These are phyloP conservation scores for Santalum album DNA, from an alignment of 164 flowering plant genomes.

Conservation along the genomic window DNA sequence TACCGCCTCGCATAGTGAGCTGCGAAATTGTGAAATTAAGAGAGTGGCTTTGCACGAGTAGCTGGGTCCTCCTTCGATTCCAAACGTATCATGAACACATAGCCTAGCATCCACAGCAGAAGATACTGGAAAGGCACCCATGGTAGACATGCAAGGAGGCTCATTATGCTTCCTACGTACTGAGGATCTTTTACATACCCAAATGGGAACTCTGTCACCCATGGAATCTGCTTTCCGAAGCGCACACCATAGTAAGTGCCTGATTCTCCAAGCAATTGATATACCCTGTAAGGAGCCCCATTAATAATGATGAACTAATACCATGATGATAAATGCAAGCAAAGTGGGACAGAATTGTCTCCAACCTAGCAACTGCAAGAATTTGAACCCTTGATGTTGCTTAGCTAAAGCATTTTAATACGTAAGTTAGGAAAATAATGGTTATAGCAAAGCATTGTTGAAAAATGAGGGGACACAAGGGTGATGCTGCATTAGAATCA, in stretches of 20 bases:
- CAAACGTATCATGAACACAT: slow-evolving; percentile 56
- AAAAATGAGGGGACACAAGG: no score
- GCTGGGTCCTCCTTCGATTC: slow-evolving; percentile 69
- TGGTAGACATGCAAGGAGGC: slow-evolving; percentile 64
- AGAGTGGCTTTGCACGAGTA: slow-evolving; percentile 69
- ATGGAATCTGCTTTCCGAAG: slow-evolving; percentile 77
- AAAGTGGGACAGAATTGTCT: no score
- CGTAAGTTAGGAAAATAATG: no score
- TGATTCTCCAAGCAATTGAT: slow-evolving; percentile 82
- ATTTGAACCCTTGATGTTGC: no score
- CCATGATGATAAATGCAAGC: no score
- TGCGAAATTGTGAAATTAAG: slow-evolving; percentile 10
- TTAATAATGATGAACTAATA: background rate
- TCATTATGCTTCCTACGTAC: slow-evolving; percentile 82
- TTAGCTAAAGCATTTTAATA: no score
- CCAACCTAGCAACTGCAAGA: no score
- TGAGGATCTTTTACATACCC: slow-evolving; percentile 88
- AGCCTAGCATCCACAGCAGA: slow-evolving; percentile 73
- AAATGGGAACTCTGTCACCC: slow-evolving; percentile 90
- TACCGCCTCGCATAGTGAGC: background rate
- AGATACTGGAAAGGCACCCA: slow-evolving; percentile 86
- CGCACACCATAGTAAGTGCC: slow-evolving; percentile 94
- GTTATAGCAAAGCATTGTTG: no score
- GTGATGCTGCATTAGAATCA: no score
- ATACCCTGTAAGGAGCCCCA: slow-evolving; percentile 50